Conservation (phyloP, 1,284 basidiomycete genomes). For the Rhizoctonia solani region DNA sequence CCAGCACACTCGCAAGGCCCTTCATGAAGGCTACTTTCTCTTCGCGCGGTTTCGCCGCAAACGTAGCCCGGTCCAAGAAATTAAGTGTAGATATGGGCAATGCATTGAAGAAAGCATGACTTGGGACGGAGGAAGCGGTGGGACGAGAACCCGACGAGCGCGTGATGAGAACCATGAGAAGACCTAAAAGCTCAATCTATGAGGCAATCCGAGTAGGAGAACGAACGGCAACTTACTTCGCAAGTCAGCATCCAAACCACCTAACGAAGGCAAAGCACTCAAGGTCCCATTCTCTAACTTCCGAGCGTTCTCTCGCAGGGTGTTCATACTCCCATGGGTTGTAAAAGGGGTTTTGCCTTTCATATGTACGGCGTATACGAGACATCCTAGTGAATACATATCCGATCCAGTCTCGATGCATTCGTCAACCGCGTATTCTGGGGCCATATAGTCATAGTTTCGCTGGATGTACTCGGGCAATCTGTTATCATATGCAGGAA, state of each 20-base stretch:
- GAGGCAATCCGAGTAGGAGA: slow-evolving; percentile 2
- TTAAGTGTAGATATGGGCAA: slow-evolving; percentile 96
- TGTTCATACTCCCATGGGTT: slow-evolving; percentile 82
- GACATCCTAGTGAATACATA: slow-evolving; percentile 91
- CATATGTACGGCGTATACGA: slow-evolving; percentile 89
- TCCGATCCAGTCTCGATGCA: slow-evolving; percentile 84
- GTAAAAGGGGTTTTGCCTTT: slow-evolving; percentile 75
- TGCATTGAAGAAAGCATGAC: slow-evolving; percentile 91
- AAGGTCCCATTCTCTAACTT: slow-evolving; percentile 48
- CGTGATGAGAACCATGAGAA: slow-evolving; percentile 79
- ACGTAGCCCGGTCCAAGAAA: slow-evolving; percentile 94
- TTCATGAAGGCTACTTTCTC: slow-evolving; percentile 97
- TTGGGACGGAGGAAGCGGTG: slow-evolving; percentile 76
- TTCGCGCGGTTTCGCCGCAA: slow-evolving; percentile 90
- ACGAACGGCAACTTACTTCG: slow-evolving; percentile 54
- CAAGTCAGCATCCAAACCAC: slow-evolving; percentile 71
- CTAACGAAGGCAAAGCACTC: slow-evolving; percentile 50
- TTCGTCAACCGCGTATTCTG: slow-evolving; percentile 94
- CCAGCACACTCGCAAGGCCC: slow-evolving; percentile 81
- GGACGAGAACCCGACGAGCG: slow-evolving; percentile 74
- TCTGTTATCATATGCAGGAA: slow-evolving; percentile 83
- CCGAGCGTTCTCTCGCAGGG: slow-evolving; percentile 79
- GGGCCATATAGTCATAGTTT: slow-evolving; percentile 95
- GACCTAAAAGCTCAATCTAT: slow-evolving; percentile 57
- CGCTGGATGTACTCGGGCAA: slow-evolving; percentile 84